phyloP scores from a whole-genome alignment of 371 early-diverging fungal genomes.

The Haplosporangium sp. region DNA sequence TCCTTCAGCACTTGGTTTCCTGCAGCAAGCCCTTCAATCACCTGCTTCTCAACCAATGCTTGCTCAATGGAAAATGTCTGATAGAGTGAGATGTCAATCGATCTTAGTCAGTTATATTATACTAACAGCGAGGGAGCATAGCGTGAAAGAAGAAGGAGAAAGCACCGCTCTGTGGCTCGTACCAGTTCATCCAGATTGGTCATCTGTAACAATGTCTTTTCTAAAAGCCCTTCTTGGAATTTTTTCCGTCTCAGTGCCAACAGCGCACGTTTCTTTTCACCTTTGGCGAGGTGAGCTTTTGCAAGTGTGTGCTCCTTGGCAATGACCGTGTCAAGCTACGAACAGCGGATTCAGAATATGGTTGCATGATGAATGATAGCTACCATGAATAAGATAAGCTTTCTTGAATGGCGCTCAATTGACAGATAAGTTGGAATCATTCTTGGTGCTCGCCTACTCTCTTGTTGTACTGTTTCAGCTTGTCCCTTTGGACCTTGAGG shows the following conservation, averaged over 20 bases:
- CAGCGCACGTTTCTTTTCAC: conserved; percentile 86
- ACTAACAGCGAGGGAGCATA: too few species aligned
- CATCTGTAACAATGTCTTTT: conserved; percentile 87
- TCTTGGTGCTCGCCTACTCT: conserved; percentile 60
- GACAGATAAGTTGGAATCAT: too few species aligned
- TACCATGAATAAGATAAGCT: too few species aligned
- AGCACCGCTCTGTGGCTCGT: conserved; percentile 15
- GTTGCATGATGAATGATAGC: too few species aligned
- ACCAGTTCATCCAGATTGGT: conserved; percentile 90
- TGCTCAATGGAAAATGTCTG: conserved; percentile 91
- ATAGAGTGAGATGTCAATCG: not conserved
- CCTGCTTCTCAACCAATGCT: conserved; percentile 89
- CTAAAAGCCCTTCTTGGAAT: conserved; percentile 90
- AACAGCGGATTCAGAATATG: too few species aligned
- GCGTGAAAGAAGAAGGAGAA: not conserved
- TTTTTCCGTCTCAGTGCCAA: conserved; percentile 94
- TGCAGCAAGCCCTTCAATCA: conserved; percentile 83
- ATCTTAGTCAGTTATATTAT: too few species aligned
- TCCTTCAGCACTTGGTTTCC: conserved; percentile 90
- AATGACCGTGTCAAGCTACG: conserved; percentile 72
- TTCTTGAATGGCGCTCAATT: too few species aligned
- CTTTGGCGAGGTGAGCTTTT: conserved; percentile 67
- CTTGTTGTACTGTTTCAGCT: conserved; percentile 90
- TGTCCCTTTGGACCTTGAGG: conserved; percentile 94
- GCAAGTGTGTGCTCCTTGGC: conserved; percentile 77